A percentile compares a stretch with the other conserved stretches of the same genome.
Conservation (phyloP, 805 yeast genomes). For the Helenozyma baotianmanensis region DNA sequence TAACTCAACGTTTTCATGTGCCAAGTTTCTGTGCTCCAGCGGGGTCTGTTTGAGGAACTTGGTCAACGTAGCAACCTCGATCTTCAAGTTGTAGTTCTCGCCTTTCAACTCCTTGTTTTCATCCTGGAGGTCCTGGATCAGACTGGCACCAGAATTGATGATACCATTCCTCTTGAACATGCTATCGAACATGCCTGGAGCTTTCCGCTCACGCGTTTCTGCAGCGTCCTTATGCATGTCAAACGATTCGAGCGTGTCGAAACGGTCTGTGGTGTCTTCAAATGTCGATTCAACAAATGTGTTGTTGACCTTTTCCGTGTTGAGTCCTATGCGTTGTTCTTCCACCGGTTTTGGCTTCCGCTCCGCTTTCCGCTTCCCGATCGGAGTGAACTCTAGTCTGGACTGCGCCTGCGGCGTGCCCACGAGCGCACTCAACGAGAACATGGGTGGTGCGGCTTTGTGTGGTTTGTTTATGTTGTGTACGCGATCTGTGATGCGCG, state of each 20-base stretch:
- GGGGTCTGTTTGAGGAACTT: constrained; percentile 41
- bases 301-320: constrained; percentile 6
- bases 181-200: constrained; percentile 3
- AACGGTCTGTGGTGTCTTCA: constrained; percentile 8
- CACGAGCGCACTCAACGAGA: constrained; percentile 15
- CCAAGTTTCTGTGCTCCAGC: constrained; percentile 32
- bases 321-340: constrained; percentile 3
- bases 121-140: constrained; percentile 21
- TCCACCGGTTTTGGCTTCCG: neutral
- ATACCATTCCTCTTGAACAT: constrained; percentile 2
- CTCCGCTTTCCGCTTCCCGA: constrained; percentile 15
- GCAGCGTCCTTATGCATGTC: too few relatives aligned
- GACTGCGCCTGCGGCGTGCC: constrained; percentile 15
- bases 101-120: constrained; percentile 28
- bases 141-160: constrained; percentile 9
- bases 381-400: constrained; percentile 23
- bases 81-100: constrained; percentile 42
- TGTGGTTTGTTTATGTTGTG: too few relatives aligned
- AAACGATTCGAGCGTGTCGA: constrained; percentile 4
- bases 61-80: constrained; percentile 39
- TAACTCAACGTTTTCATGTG: constrained; percentile 34
- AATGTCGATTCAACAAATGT: constrained; percentile 10
- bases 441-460: constrained; percentile 6
- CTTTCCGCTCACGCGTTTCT: too few relatives aligned
- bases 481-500: too few relatives aligned